Evolutionary conservation across 108 stramenopile species (phyloP), one percentile per base, ranked within the genome.

Genomic region (Nitzschia putrida): DNA sequence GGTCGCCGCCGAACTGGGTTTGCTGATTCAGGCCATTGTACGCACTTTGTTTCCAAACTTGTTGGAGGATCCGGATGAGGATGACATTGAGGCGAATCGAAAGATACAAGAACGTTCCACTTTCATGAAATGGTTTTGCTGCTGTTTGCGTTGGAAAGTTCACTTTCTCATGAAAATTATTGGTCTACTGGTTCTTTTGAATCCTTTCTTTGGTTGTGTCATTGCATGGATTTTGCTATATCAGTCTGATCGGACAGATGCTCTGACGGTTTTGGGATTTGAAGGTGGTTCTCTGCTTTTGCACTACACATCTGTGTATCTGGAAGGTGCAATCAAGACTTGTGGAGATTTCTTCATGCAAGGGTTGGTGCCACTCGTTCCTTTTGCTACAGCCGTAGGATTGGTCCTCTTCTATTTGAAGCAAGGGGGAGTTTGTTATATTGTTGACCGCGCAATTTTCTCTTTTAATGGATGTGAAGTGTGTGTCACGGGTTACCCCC

Each of bases 171-270:
- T 73, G 54, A 20, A 44, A 8, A 25, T 65, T 18, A 0, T 73
- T 10, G 40, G 61, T 37, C 26, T 73, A 6, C 22, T 73, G 44
- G 49, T 60, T 9, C 52, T 73, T 5, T 37, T 73, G 44, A 73
- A 73, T 44, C 72, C 72, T 13, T 73, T 65, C 54, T 73, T 73
- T 49, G 72, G 72, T 7, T 73, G 64, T 52, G 16, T 73, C 41
- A 66, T 73, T 29, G 72, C 72, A 22, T 73, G 64, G 64, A 73
- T 73, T 13, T 47, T 73, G 0, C 55, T 73, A 0, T 73, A 73
- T 22, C 72, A 73, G 29, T 73, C 72, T 14, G 55, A 65, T 41
- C 64, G 65, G 64, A 57, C 51, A 7, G 72, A 65, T 16, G 34
- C 64, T 3, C 65, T 73, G 29, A 47, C 57, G 24, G 72, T 73